phyloP scores from a whole-genome alignment of 805 yeast genomes.

The Debaryomyces prosopidis region DNA sequence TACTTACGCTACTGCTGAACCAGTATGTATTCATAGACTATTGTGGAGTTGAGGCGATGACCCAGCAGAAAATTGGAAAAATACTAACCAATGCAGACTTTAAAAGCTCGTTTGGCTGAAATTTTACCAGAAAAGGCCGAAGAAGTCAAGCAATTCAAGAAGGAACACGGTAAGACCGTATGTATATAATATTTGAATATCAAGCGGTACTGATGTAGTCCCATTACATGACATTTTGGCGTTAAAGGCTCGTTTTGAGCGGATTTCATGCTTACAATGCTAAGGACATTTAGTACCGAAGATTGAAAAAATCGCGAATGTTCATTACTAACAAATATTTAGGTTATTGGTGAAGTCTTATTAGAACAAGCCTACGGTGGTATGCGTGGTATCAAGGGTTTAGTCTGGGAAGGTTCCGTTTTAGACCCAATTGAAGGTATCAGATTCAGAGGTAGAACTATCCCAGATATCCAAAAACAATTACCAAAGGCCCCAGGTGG shows the following conservation, averaged over 20 bases:
- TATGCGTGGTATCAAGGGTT: slow-evolving; percentile 74
- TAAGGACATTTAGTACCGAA: not conserved
- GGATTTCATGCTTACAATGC: not conserved
- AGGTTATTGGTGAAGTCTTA: slow-evolving; percentile 47
- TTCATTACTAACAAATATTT: slow-evolving; percentile 12
- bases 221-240: too few relatives aligned
- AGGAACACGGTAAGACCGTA: slow-evolving; percentile 84
- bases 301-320: not conserved
- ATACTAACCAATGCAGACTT: slow-evolving; percentile 47
- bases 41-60: not conserved
- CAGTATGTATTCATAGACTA: slow-evolving; percentile 20
- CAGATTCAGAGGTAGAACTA: slow-evolving; percentile 75
- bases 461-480: slow-evolving; percentile 64
- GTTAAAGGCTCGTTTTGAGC: too few relatives aligned
- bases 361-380: slow-evolving; percentile 61
- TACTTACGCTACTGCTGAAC: slow-evolving; percentile 39
- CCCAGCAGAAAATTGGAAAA: not conserved
- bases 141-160: slow-evolving; percentile 85
- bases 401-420: slow-evolving; percentile 80
- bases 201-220: not conserved
- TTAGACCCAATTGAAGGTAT: slow-evolving; percentile 78
- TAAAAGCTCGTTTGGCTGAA: slow-evolving; percentile 93
- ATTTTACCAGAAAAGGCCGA: slow-evolving; percentile 89
- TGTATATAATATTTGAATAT: slow-evolving; percentile 28
- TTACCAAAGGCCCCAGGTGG: slow-evolving; percentile 63